phyloP scores from a whole-genome alignment of 73 alveolate genomes.

The Stentor coeruleus region DNA sequence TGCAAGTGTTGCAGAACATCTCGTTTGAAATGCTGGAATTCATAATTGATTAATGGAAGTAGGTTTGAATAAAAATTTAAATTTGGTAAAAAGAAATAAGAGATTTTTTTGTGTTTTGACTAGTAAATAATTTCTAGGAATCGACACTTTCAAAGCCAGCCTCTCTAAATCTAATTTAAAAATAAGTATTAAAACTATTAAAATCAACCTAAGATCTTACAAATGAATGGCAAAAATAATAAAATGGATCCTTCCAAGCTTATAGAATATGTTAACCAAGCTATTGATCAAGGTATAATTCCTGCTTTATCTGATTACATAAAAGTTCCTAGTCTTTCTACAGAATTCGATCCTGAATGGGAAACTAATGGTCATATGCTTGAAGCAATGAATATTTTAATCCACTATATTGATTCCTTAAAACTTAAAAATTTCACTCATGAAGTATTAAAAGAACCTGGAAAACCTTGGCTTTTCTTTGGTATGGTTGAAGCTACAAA shows the following conservation, averaged over 20 bases:
- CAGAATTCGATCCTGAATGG: conserved; percentile 87
- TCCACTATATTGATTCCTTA: conserved; percentile 57
- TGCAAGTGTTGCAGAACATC: too few relatives aligned
- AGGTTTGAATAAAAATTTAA: too few relatives aligned
- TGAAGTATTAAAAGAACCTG: conserved; percentile 58
- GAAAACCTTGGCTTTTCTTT: conserved; percentile 66
- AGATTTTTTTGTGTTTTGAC: conserved; percentile 30
- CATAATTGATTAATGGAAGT: too few relatives aligned
- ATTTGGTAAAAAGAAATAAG: conserved; percentile 45
- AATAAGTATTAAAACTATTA: neutral
- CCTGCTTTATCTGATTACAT: conserved; percentile 76
- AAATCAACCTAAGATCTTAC: neutral
- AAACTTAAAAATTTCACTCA: conserved; percentile 61
- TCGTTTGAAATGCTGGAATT: too few relatives aligned
- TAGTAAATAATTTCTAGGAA: conserved; percentile 34
- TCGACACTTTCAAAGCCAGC: neutral
- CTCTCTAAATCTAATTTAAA: neutral
- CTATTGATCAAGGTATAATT: conserved; percentile 49
- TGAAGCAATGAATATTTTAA: conserved; percentile 56
- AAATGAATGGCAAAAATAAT: neutral
- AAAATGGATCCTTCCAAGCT: neutral
- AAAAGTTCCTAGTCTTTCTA: conserved; percentile 84
- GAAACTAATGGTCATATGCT: conserved; percentile 73
- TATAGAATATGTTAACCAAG: neutral
- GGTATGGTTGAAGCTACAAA: conserved; percentile 55